These are phyloP conservation scores for Raffaelea ambrosiae DNA, from an alignment of 2,329 filamentous ascomycete species.

Conservation along the genomic window DNA sequence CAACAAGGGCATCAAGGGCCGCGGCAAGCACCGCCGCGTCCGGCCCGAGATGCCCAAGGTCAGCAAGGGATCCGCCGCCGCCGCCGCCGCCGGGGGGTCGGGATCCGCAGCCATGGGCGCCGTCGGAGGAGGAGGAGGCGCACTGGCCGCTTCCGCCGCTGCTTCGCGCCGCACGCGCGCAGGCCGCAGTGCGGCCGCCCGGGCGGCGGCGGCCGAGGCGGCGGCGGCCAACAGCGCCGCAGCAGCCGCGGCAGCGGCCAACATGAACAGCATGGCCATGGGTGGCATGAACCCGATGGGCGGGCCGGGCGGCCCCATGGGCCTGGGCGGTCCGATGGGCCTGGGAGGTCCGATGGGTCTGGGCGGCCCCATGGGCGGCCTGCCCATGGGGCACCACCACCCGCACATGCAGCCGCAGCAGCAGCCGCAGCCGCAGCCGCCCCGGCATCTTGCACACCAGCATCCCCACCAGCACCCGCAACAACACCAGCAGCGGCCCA, in stretches of 20 bases:
- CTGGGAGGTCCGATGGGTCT: too few species aligned
- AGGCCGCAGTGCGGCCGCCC: neutral
- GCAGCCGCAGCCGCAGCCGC: neutral
- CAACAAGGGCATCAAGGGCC: constrained; percentile 96
- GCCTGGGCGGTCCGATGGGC: too few species aligned
- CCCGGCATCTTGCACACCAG: too few species aligned
- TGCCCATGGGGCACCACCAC: too few species aligned
- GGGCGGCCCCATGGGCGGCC: too few species aligned
- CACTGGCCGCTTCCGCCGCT: too few species aligned
- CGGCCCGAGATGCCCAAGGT: constrained; percentile 21
- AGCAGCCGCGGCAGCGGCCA: neutral
- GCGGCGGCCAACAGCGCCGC: neutral
- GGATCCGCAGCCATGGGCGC: neutral
- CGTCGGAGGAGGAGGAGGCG: neutral
- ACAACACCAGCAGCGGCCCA: neutral
- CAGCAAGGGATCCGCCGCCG: too few species aligned
- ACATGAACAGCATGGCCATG: neutral
- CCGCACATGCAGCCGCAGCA: too few species aligned
- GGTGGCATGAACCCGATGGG: neutral
- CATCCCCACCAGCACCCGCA: too few species aligned
- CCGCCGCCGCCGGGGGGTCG: constrained; percentile 10
- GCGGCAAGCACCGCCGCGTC: constrained; percentile 75
- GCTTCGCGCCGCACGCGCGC: neutral
- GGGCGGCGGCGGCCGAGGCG: constrained; percentile 1
- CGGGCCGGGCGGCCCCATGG: neutral